Evolutionary conservation across 176 grass and related monocot genomes (phyloP).

Genomic region (Leersia perrieri): DNA sequence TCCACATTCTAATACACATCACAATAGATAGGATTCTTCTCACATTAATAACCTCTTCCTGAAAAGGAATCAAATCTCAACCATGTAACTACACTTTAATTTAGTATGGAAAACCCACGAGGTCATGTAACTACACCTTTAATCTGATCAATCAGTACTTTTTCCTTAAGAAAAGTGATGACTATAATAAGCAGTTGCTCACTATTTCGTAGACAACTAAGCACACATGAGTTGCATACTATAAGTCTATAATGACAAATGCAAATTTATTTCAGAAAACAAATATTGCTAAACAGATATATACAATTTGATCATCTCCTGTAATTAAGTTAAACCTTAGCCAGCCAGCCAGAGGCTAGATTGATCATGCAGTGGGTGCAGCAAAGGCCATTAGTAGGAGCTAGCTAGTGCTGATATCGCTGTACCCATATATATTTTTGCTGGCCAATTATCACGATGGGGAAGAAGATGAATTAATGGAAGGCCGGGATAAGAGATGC

Average conservation of each 20-base stretch:
- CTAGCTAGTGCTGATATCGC: conserved; percentile 21
- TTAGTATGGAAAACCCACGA: neutral
- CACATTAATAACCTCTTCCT: neutral
- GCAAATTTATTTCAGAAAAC: neutral
- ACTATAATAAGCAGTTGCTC: neutral
- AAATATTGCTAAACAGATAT: neutral
- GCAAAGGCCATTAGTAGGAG: neutral
- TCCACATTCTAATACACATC: neutral
- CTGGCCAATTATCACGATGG: neutral
- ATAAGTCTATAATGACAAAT: no score
- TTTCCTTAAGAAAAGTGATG: neutral
- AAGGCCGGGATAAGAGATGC: conserved; percentile 21
- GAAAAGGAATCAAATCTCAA: neutral
- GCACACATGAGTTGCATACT: neutral
- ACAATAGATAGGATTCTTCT: neutral
- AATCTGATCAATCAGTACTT: neutral
- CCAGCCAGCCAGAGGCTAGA: neutral
- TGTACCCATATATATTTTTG: conserved; percentile 31
- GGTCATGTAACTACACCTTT: no score
- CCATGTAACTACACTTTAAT: neutral
- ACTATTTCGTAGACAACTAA: neutral
- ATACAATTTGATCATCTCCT: no score
- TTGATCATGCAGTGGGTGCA: neutral
- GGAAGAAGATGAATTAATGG: neutral
- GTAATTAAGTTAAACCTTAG: no score